Evolutionary conservation across 352 stramenopile species (phyloP), one percentile per base, ranked within the genome.

Genomic region (Phytophthora aleatoria): DNA sequence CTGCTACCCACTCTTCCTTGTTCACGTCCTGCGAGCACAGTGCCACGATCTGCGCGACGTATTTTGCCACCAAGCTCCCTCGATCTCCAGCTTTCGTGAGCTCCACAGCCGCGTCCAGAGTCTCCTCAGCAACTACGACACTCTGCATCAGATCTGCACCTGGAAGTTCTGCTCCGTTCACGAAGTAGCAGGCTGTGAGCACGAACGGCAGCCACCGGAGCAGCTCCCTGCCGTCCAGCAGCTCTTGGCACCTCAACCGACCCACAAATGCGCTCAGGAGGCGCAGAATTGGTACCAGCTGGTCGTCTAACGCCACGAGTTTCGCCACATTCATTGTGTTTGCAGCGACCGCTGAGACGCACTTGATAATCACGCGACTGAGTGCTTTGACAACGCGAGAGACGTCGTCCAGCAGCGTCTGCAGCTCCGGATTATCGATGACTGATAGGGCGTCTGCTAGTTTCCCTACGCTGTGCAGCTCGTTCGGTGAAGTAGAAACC

Each of bases 1-100:
- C 68, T 0, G 63, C 52, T 10, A 91, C 64, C 87, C 87, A 96
- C 27, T 87, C 59, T 0, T 94, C 74, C 56, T 94, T 96, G 16
- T 66, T 74, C 28, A 77, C 67, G 15, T 84, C 75, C 24, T 90
- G 76, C 5, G 74, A 80, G 16, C 64, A 73, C 16, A 93, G 63
- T 42, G 79, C 69, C 24, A 81, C 62, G 47, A 88, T 63, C 38
- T 73, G 68, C 3, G 53, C 58, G 13, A 78, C 51, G 52, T 79
- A 84, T 57, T 50, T 62, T 28, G 74, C 43, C 10, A 87, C 20
- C 7, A 81, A 44, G 26, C 45, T 41, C 35, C 49, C 16, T 31
- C 49, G 64, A 41, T 61, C 43, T 12, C 24, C 33, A 15, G 51
- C 36, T 30, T 53, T 44, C 8, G 36, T 10, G 26, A 81, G 44